Percentiles rank a stretch among this genome's conserved stretches.
Conservation (phyloP, 2,329 filamentous ascomycete genomes). For the Paramyrothecium sp. region DNA sequence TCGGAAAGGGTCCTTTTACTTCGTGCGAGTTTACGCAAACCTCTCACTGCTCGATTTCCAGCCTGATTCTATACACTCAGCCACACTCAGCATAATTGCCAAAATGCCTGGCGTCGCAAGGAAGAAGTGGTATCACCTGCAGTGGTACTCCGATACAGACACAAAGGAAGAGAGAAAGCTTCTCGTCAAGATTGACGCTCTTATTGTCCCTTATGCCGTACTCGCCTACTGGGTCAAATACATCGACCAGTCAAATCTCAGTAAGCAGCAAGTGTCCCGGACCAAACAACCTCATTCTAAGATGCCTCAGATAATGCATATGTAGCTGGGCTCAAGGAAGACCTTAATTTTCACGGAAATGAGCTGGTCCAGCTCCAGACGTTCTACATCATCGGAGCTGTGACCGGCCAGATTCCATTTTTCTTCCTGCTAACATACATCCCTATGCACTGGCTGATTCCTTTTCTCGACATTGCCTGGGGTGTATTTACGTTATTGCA, state of each 20-base stretch:
- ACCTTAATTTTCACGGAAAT: conserved; percentile 48
- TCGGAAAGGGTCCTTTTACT: no score
- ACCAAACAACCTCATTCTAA: not conserved
- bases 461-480: conserved; percentile 51
- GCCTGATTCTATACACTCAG: no score
- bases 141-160: conserved; percentile 11
- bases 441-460: conserved; percentile 50
- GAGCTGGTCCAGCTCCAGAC: conserved; percentile 53
- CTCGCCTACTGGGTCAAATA: conserved; percentile 24
- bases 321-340: conserved; percentile 51
- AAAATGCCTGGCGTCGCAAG: no score
- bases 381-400: conserved; percentile 42
- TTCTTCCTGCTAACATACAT: conserved; percentile 44
- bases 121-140: conserved; percentile 1
- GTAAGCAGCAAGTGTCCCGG: conserved; percentile 4
- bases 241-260: conserved; percentile 21
- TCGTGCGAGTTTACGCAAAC: no score
- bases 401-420: conserved; percentile 49
- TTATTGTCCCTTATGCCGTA: conserved; percentile 33
- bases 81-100: no score
- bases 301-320: conserved; percentile 47
- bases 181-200: conserved; percentile 49
- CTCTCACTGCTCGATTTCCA: no score
- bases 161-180: conserved; percentile 12
- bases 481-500: conserved; percentile 55